These are phyloP conservation scores for Yamadazyma blattariae DNA, from an alignment of 1,139 yeast species.

Conservation along the genomic window DNA sequence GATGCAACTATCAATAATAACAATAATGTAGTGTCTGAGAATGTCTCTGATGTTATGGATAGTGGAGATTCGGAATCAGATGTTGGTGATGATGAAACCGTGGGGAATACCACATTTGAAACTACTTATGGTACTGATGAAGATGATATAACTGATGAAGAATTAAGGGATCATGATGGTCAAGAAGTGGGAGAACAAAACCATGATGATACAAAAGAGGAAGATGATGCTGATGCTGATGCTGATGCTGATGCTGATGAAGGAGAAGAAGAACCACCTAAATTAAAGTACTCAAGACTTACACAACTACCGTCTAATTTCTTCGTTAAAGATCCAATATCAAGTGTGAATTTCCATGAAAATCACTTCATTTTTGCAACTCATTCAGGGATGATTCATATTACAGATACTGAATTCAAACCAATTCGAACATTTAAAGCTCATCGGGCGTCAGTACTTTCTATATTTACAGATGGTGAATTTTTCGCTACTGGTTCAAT, in stretches of 20 bases:
- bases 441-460: constrained; percentile 80
- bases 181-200: constrained; percentile 51
- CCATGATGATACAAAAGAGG: constrained; percentile 41
- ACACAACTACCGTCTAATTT: constrained; percentile 63
- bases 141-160: background rate
- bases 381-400: constrained; percentile 79
- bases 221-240: background rate
- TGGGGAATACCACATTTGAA: constrained; percentile 17
- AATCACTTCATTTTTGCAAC: constrained; percentile 76
- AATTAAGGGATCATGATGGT: constrained; percentile 5
- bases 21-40: too few species aligned
- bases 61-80: constrained; percentile 6
- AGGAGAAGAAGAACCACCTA: constrained; percentile 59
- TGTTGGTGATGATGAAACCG: constrained; percentile 8
- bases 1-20: too few species aligned
- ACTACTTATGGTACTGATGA: constrained; percentile 15
- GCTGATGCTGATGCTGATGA: constrained; percentile 21
- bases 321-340: constrained; percentile 73
- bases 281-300: constrained; percentile 68
- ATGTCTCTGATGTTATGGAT: background rate
- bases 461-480: constrained; percentile 68
- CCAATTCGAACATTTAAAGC: constrained; percentile 73
- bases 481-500: constrained; percentile 85
- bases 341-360: constrained; percentile 56
- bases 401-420: constrained; percentile 57